Base-by-base conservation (phyloP, 2,329 filamentous ascomycete genomes). In the Aaosphaeria pasadenensis region DNA sequence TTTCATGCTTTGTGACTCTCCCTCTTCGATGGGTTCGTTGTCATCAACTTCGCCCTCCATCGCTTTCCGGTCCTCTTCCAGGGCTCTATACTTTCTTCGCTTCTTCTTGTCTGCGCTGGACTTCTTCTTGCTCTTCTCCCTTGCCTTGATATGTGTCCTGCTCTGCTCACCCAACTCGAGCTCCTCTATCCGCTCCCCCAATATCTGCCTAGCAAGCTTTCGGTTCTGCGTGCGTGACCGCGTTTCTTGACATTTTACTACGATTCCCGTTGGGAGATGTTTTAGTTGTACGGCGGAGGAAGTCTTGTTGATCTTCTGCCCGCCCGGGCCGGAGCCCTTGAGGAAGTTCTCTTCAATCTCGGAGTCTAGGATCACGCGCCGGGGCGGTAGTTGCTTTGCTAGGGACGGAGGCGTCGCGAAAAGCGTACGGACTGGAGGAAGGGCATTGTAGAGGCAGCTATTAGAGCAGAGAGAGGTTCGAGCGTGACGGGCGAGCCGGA, bases 221-320 rank as follows among this genome's bases (percentile, higher is more conserved):
- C 91, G 83, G 69, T 99, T 99, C 71, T 95, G 88, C 48, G 82
- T 82, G 13, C 90, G 84, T 1, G 89, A 95, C 42, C 94, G 85
- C 6, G 94, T 97, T 17, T 87, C 90, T 72, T 99, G 94, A 47
- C 84, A 92, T 74, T 99, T 99, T 54, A 99, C 83, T 11, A 97
- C 91, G 45, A 96, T 84, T 52, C 92, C 92, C 1, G 91, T 95
- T 5, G 92, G 90, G 11, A 88, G 74, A 70, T 99, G 94, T 58
- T 87, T 94, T 33, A 99, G 78, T 69, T 99, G 94, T 2, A 96
- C 92, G 35, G 92, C 92, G 0, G 89, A 96, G 56, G 86, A 91
- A 29, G 94, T 99, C 83, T 99, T 99, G 74, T 99, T 99, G 74
- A 97, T 97, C 70, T 96, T 96, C 68, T 99, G 94, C 0, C 94